These are phyloP conservation scores for Trichoderma asperellum DNA, from an alignment of 2,329 filamentous ascomycete genomes.

Conservation along the genomic window DNA sequence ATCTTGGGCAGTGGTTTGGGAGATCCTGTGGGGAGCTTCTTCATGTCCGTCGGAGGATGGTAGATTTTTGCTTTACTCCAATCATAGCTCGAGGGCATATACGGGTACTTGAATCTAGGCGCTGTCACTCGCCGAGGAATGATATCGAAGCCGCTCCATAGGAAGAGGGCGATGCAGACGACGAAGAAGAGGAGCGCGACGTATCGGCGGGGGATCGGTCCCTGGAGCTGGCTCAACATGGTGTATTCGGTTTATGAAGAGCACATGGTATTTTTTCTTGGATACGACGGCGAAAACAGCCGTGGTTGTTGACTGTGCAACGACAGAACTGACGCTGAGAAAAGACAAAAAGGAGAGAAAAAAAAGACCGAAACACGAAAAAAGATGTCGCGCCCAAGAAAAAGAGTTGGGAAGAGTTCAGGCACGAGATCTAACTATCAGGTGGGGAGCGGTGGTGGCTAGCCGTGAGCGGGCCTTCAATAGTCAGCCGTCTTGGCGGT, in stretches of 20 bases:
- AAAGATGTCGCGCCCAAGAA: too few relatives aligned
- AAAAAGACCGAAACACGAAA: too few relatives aligned
- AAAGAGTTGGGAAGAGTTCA: too few relatives aligned
- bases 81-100: slow-evolving; percentile 45
- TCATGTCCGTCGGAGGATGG: slow-evolving; percentile 40
- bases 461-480: too few relatives aligned
- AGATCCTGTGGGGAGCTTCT: slow-evolving; percentile 42
- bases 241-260: slow-evolving; percentile 6
- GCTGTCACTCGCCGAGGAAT: slow-evolving; percentile 31
- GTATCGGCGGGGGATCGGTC: slow-evolving; percentile 42
- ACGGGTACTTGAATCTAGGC: slow-evolving; percentile 34
- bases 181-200: slow-evolving; percentile 39
- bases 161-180: slow-evolving; percentile 34
- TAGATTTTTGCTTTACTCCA: slow-evolving; percentile 43
- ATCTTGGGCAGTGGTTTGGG: slow-evolving; percentile 48
- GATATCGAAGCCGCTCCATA: slow-evolving; percentile 36
- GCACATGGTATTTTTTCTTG: not conserved
- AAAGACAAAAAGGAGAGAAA: too few relatives aligned
- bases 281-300: too few relatives aligned
- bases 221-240: slow-evolving; percentile 41
- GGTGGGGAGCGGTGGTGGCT: too few relatives aligned
- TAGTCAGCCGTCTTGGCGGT: too few relatives aligned
- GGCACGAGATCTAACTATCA: too few relatives aligned
- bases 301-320: too few relatives aligned
- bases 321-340: too few relatives aligned